These are phyloP conservation scores for Ilyonectria mors-panacis DNA, from an alignment of 2,329 filamentous ascomycete genomes.

Conservation along the genomic window DNA sequence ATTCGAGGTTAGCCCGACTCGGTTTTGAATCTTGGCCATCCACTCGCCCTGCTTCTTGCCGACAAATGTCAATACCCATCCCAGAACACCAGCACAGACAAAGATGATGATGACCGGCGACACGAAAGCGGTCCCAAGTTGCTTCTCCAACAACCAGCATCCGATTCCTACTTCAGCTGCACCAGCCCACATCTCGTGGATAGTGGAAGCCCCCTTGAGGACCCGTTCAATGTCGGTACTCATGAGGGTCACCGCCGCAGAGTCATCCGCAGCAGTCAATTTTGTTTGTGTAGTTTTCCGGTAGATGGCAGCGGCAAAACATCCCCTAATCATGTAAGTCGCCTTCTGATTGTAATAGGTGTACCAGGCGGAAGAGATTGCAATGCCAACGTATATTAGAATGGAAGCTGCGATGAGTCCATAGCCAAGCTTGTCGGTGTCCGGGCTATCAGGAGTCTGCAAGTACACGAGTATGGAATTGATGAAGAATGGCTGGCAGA, in stretches of 20 bases:
- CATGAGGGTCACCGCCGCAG: slow-evolving; percentile 63
- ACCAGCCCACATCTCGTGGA: slow-evolving; percentile 61
- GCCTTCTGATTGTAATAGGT: slow-evolving; percentile 56
- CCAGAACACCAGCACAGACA: slow-evolving; percentile 38
- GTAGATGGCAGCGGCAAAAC: slow-evolving; percentile 53
- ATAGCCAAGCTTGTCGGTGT: slow-evolving; percentile 51
- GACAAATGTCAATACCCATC: slow-evolving; percentile 33
- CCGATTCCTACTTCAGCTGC: slow-evolving; percentile 60
- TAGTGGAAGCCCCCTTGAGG: slow-evolving; percentile 47
- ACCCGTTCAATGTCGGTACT: slow-evolving; percentile 63
- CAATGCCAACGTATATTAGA: slow-evolving; percentile 58
- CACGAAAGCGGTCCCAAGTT: slow-evolving; percentile 63
- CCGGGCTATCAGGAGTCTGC: slow-evolving; percentile 34
- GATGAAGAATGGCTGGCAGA: slow-evolving; percentile 62
- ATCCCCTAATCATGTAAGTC: slow-evolving; percentile 51
- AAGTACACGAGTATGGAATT: slow-evolving; percentile 55
- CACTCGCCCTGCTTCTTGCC: slow-evolving; percentile 50
- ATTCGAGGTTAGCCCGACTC: slow-evolving; percentile 51
- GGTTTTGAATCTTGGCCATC: slow-evolving; percentile 55
- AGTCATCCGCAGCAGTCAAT: slow-evolving; percentile 53
- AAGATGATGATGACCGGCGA: slow-evolving; percentile 63
- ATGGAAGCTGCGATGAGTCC: slow-evolving; percentile 60
- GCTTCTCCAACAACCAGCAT: slow-evolving; percentile 62
- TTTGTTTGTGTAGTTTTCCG: slow-evolving; percentile 52
- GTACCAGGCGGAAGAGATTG: slow-evolving; percentile 57